Conservation (phyloP, 1,139 yeast genomes). For the Blastobotrys ciferrii region DNA sequence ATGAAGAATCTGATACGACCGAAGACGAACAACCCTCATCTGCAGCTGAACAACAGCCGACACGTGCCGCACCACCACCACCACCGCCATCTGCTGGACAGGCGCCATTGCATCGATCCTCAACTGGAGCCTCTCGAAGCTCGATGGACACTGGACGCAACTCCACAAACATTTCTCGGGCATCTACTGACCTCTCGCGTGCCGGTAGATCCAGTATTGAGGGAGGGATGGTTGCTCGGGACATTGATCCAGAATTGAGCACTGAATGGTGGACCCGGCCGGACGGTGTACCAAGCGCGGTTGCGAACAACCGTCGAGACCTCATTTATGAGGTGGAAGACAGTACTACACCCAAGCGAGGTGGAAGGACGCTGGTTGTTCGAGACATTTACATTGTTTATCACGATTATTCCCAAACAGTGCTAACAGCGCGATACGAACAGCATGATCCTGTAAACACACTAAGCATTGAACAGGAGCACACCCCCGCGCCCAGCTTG, state of each 20-base stretch:
- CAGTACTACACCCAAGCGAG: constrained; percentile 54
- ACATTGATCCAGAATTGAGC: constrained; percentile 38
- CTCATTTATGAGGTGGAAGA: constrained; percentile 64
- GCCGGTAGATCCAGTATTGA: constrained; percentile 17
- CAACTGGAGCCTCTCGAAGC: constrained; percentile 9
- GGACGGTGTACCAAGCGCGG: constrained; percentile 57
- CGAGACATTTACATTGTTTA: constrained; percentile 73
- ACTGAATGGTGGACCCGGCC: constrained; percentile 63
- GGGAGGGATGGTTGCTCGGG: constrained; percentile 26
- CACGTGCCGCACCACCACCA: constrained; percentile 22
- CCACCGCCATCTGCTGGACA: constrained; percentile 12
- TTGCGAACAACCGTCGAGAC: constrained; percentile 44
- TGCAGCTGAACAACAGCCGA: constrained; percentile 21
- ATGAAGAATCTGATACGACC: constrained; percentile 16
- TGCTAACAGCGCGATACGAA: constrained; percentile 54
- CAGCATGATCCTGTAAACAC: constrained; percentile 54
- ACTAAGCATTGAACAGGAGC: constrained; percentile 46
- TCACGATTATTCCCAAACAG: constrained; percentile 68
- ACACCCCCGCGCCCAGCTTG: constrained; percentile 47
- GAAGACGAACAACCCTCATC: constrained; percentile 20
- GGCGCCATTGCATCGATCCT: constrained; percentile 9
- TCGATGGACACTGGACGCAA: constrained; percentile 12
- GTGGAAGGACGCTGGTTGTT: constrained; percentile 48
- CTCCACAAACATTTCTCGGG: not conserved
- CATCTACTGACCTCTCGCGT: constrained; percentile 17